Conservation (phyloP, 2,329 filamentous ascomycete species). For the Chrysosporium keratinophilum region DNA sequence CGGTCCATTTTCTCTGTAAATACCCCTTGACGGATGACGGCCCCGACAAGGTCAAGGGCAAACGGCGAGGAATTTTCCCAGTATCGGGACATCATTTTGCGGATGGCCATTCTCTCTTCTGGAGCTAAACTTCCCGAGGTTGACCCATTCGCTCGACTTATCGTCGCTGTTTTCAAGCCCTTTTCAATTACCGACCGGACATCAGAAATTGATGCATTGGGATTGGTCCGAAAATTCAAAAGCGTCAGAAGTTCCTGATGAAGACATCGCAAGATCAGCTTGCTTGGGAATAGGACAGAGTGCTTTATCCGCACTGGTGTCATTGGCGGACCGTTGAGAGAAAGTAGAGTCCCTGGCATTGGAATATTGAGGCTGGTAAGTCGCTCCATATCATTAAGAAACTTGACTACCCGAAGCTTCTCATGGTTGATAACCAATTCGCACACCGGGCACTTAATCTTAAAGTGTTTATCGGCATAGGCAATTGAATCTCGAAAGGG, state of each 20-base stretch:
- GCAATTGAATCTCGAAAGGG: slow-evolving; percentile 23
- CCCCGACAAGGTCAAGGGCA: slow-evolving; percentile 33
- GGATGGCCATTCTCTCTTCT: slow-evolving; percentile 24
- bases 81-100: slow-evolving; percentile 37
- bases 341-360: slow-evolving; percentile 59
- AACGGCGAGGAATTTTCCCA: slow-evolving; percentile 35
- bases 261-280: slow-evolving; percentile 43
- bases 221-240: slow-evolving; percentile 23
- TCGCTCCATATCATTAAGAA: slow-evolving; percentile 45
- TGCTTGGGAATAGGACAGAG: slow-evolving; percentile 47
- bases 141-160: slow-evolving; percentile 35
- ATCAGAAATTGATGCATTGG: slow-evolving; percentile 39
- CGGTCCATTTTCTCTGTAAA: slow-evolving; percentile 54
- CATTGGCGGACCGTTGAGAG: slow-evolving; percentile 44
- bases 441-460: slow-evolving; percentile 44
- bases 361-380: slow-evolving; percentile 43
- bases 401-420: slow-evolving; percentile 51
- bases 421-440: slow-evolving; percentile 44
- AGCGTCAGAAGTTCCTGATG: slow-evolving; percentile 36
- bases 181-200: slow-evolving; percentile 45
- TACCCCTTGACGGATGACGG: slow-evolving; percentile 35
- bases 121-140: slow-evolving; percentile 10
- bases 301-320: slow-evolving; percentile 11
- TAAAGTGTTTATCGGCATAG: slow-evolving; percentile 40
- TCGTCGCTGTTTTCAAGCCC: slow-evolving; percentile 28